A percentile compares a stretch with the other conserved stretches of the same genome.
phyloP scores from a whole-genome alignment of 2,329 filamentous ascomycete species.

The Albophoma yamanashiensis region DNA sequence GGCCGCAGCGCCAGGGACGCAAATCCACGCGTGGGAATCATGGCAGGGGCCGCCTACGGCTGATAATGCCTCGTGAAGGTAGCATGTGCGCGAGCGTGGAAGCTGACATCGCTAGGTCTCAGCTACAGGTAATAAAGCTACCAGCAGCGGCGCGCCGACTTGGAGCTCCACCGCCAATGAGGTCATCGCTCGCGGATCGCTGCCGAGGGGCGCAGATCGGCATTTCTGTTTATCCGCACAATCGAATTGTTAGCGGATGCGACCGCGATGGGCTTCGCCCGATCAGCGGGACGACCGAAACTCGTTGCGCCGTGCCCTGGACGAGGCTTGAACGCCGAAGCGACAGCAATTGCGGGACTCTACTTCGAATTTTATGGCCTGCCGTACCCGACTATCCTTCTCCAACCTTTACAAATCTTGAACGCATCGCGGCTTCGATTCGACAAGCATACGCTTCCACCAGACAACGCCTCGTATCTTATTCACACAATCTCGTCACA shows the following conservation, averaged over 20 bases:
- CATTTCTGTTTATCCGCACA: conserved; percentile 14
- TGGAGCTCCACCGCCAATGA: conserved; percentile 6
- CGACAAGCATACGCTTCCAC: not conserved
- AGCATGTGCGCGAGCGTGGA: not conserved
- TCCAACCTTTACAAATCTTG: not conserved
- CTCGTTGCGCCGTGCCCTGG: not conserved
- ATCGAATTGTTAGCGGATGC: not conserved
- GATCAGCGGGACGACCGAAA: not conserved
- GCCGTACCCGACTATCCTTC: not conserved
- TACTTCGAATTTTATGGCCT: not conserved
- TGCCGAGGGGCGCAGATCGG: conserved; percentile 9
- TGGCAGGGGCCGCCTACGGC: conserved; percentile 6
- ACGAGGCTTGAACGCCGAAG: not conserved
- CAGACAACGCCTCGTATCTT: not conserved
- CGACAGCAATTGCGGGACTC: not conserved
- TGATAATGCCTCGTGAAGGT: conserved; percentile 4
- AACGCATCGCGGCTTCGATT: not conserved
- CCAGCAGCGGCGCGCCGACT: not conserved
- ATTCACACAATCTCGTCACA: conserved; percentile 6
- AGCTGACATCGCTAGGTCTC: not conserved
- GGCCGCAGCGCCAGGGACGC: conserved; percentile 9
- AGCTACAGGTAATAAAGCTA: not conserved
- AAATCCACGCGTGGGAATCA: conserved; percentile 17
- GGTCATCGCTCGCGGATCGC: conserved; percentile 5
- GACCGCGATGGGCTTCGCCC: too few relatives aligned